phyloP scores from a whole-genome alignment of 306 rosid species.

The barrel medic (Medicago truncatula) region MtrunA17r5.0-ANR NC_053048.1:43639501-43640000 shows the following conservation, averaged over 20 bases:
- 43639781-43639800: constrained; percentile 68
- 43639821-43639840: constrained; percentile 44
- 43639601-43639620: constrained; percentile 46
- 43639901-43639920: constrained; percentile 59
- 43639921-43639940: constrained; percentile 61
- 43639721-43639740: constrained; percentile 63
- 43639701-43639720: constrained; percentile 53
- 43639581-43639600: constrained; percentile 72
- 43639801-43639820: constrained; percentile 66
- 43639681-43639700: constrained; percentile 48
- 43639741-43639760: constrained; percentile 48
- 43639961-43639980: constrained; percentile 49
- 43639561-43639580: constrained; percentile 73
- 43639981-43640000: constrained; percentile 64
- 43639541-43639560: constrained; percentile 64
- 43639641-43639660: constrained; percentile 56
- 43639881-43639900: not conserved
- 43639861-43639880: constrained; percentile 58
- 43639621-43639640: constrained; percentile 51
- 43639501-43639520: constrained; percentile 77
- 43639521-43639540: constrained; percentile 47
- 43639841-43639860: constrained; percentile 59
- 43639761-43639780: constrained; percentile 60
- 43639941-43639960: constrained; percentile 61
- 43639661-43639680: constrained; percentile 61